These are phyloP conservation scores for Adiantum capillusveneris DNA, from an alignment of 75 land plant genomes.

Conservation along the genomic window DNA sequence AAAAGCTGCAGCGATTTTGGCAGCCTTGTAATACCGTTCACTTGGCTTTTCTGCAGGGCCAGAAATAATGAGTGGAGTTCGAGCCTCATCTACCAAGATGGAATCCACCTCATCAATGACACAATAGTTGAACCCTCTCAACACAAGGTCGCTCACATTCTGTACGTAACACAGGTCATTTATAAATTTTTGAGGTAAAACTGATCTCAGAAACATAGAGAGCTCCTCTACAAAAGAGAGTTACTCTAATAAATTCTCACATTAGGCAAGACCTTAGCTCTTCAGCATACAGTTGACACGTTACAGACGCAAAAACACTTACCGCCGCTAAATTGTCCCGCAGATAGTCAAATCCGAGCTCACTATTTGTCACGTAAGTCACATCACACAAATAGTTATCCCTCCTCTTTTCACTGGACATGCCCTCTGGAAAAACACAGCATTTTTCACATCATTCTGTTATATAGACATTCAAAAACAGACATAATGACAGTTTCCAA, in stretches of 20 bases:
- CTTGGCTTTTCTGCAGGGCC: constrained; percentile 99
- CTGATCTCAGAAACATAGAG: too few species aligned
- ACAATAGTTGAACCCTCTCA: constrained; percentile 86
- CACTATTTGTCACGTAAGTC: constrained; percentile 98
- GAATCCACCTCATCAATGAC: constrained; percentile 99
- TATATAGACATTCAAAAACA: too few species aligned
- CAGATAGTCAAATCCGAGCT: constrained; percentile 96
- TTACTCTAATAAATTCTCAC: too few species aligned
- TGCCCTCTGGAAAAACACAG: constrained; percentile 75
- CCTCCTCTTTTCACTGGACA: constrained; percentile 87
- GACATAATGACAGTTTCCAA: too few species aligned
- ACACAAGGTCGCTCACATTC: constrained; percentile 89
- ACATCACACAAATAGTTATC: constrained; percentile 84
- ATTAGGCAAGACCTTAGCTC: too few species aligned
- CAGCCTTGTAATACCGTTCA: constrained; percentile 93
- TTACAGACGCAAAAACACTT: constrained; percentile 33
- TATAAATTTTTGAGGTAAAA: too few species aligned
- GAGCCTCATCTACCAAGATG: constrained; percentile 97
- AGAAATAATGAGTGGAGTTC: constrained; percentile 99
- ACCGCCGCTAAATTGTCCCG: constrained; percentile 98
- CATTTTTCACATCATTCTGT: too few species aligned
- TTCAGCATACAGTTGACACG: too few species aligned
- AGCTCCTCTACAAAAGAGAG: too few species aligned
- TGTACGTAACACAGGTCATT: constrained; percentile 28
- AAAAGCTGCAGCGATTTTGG: constrained; percentile 87